Conservation (phyloP, 768 basidiomycete genomes). For the Scleroderma citrinum region DNA sequence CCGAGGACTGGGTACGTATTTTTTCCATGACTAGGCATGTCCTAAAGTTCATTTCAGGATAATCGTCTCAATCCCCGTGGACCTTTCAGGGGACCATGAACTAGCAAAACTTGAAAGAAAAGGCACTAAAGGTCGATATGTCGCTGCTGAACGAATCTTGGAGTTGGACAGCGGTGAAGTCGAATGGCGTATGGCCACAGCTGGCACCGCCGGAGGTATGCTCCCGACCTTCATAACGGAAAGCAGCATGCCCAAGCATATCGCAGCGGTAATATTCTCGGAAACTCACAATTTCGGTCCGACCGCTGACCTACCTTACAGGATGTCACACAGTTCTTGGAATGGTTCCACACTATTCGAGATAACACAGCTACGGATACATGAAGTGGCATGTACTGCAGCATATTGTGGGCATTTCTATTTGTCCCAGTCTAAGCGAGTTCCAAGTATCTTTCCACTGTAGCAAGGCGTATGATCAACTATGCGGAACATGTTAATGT, state of each 20-base stretch:
- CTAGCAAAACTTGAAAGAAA: constrained; percentile 57
- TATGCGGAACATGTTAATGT: not conserved
- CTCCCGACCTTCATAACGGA: constrained; percentile 65
- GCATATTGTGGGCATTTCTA: not conserved
- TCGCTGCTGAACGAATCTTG: constrained; percentile 58
- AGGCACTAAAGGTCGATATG: constrained; percentile 62
- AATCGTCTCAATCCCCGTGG: constrained; percentile 61
- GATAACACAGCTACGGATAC: constrained; percentile 3
- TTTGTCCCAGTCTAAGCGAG: constrained; percentile 42
- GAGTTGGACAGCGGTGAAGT: constrained; percentile 58
- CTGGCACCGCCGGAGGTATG: constrained; percentile 62
- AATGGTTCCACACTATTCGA: constrained; percentile 48
- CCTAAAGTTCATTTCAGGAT: constrained; percentile 14
- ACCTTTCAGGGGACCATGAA: constrained; percentile 53
- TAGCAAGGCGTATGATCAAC: constrained; percentile 7
- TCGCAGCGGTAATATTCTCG: constrained; percentile 43
- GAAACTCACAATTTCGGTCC: constrained; percentile 3
- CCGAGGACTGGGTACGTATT: constrained; percentile 55
- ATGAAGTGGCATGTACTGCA: not conserved
- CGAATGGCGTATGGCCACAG: constrained; percentile 81
- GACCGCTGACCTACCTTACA: constrained; percentile 19
- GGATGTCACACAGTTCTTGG: constrained; percentile 71
- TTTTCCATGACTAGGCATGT: not conserved
- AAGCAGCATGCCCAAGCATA: constrained; percentile 52
- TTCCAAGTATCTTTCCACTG: constrained; percentile 85